Conservation (phyloP, 176 grass and related monocot species). For the Themeda triandra region DNA sequence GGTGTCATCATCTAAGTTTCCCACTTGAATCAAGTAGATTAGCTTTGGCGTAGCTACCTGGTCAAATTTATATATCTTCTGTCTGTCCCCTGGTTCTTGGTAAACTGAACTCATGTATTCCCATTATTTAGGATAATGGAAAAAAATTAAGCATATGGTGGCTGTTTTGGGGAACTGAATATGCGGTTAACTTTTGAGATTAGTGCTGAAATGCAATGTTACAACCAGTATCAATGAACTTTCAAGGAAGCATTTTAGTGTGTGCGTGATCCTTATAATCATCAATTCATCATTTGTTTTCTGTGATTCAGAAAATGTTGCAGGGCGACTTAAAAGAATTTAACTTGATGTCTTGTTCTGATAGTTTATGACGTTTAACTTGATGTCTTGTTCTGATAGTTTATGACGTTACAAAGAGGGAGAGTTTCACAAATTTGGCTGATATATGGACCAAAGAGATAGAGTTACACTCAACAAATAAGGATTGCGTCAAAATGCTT, state of each 20-base stretch:
- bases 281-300: neutral
- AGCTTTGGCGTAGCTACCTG: neutral
- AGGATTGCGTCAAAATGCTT: slow-evolving; percentile 86
- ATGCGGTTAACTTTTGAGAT: neutral
- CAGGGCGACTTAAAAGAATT: neutral
- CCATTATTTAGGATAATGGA: neutral
- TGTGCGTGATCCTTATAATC: neutral
- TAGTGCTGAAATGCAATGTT: slow-evolving; percentile 4
- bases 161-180: neutral
- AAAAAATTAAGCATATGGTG: neutral
- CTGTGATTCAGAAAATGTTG: neutral
- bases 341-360: slow-evolving; percentile 46
- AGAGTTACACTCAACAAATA: slow-evolving; percentile 78
- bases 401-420: slow-evolving; percentile 92
- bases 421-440: slow-evolving; percentile 88
- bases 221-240: neutral
- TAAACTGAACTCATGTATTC: neutral
- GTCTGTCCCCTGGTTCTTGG: neutral
- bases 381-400: slow-evolving; percentile 61
- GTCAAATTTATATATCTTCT: neutral
- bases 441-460: slow-evolving; percentile 96
- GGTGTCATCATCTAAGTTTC: neutral
- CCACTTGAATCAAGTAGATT: neutral
- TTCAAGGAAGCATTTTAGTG: neutral
- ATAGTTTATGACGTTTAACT: slow-evolving; percentile 93